Base-by-base conservation (phyloP, 1,139 yeast species). In the Magnusiomyces paraingens region DNA sequence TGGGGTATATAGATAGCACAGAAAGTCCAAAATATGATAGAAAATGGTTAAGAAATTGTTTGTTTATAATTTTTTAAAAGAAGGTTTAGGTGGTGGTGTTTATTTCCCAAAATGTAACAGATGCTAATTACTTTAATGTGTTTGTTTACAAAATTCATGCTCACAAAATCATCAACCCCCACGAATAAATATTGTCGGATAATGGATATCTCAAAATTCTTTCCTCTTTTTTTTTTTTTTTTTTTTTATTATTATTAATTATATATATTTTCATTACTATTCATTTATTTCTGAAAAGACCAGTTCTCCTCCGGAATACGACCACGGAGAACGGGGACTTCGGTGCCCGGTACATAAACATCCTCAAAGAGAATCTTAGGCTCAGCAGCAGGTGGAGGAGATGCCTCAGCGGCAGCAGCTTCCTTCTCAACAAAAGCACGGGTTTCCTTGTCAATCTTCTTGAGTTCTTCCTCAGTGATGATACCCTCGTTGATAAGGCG, bases 351-450 rank as follows among this genome's bases (percentile, higher is more conserved):
- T 66, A 87, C 95, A 75, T 93, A 93, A 62, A 93, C 96, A 70
- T 93, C 98, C 78, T 90, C 96, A 73, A 91, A 93, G 71, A 93
- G 80, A 70, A 89, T 88, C 70, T 87, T 89, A 83, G 93, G 84
- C 77, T 84, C 87, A 61, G 97, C 95, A 73, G 88, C 96, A 63
- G 99, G 99, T 64, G 95, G 89, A 63, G 95, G 86, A 66, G 94
- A 85, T 57, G 85, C 86, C 74, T 91, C 97, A 63, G 99, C 98
- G 68, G 82, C 84, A 70, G 89, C 91, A 63, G 84, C 93, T 76
- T 93, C 96, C 74, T 86, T 90, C 66, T 90, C 97, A 64, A 93
- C 97, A 71, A 83, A 86, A 66, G 88, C 82, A 80, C 99, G 90
- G 58, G 96, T 96, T 62, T 86, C 90, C 80, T 93, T 93, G 77